Conservation (phyloP, 495 filamentous ascomycete genomes). For the Apodospora peruviana region DNA sequence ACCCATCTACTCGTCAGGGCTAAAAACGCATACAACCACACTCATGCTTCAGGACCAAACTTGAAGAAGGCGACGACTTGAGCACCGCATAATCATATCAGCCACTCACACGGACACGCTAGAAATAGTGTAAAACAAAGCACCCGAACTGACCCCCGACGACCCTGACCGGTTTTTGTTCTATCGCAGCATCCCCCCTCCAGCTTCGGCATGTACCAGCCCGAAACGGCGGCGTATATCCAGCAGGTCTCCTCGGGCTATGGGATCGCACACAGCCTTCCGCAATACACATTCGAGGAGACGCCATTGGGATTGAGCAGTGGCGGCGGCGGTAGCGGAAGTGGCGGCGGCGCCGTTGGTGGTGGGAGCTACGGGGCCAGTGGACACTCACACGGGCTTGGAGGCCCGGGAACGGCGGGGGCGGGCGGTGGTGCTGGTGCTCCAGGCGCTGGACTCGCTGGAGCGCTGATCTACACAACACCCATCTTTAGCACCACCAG, state of each 20-base stretch:
- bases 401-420: constrained; percentile 12
- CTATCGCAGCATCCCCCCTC: no score
- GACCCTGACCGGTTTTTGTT: no score
- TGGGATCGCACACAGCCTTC: constrained; percentile 30
- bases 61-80: no score
- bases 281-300: constrained; percentile 40
- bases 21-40: no score
- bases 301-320: constrained; percentile 32
- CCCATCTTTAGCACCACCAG: constrained; percentile 25
- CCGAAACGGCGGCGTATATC: constrained; percentile 44
- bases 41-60: no score
- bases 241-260: constrained; percentile 30
- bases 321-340: constrained; percentile 5
- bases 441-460: constrained; percentile 11
- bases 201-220: constrained; percentile 47
- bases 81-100: no score
- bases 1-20: no score
- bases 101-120: no score
- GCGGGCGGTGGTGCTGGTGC: constrained; percentile 14
- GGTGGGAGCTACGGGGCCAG: neutral
- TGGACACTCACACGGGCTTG: neutral
- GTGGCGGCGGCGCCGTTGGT: neutral
- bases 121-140: no score
- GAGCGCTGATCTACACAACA: constrained; percentile 18
- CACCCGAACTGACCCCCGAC: no score